Percentiles rank a stretch among this genome's conserved stretches.
phyloP scores from a whole-genome alignment of 2,329 filamentous ascomycete species.

The Apiospora aurea region DNA sequence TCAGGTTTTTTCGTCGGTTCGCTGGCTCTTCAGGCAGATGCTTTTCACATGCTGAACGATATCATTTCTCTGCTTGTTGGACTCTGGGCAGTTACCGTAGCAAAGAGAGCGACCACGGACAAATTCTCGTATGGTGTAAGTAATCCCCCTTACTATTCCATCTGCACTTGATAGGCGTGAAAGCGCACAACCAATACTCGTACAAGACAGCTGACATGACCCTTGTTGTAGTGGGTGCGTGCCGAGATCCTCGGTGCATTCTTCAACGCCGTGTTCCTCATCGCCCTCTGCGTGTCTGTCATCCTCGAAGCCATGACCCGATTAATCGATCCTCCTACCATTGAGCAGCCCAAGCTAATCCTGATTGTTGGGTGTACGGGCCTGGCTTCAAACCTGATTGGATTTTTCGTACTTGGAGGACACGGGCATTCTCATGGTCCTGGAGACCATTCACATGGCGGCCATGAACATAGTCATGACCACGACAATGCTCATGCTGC shows the following conservation, averaged over 20 bases:
- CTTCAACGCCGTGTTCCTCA: constrained; percentile 96
- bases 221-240: constrained; percentile 78
- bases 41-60: constrained; percentile 99
- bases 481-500: constrained; percentile 49
- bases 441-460: constrained; percentile 60
- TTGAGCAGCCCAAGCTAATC: constrained; percentile 84
- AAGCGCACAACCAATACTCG: background rate
- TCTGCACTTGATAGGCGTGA: constrained; percentile 43
- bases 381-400: constrained; percentile 85
- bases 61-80: constrained; percentile 93
- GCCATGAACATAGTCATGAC: constrained; percentile 55
- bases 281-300: constrained; percentile 95
- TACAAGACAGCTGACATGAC: background rate
- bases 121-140: constrained; percentile 91
- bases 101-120: constrained; percentile 83
- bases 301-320: constrained; percentile 93
- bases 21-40: constrained; percentile 91
- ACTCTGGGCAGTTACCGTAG: constrained; percentile 92
- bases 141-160: background rate
- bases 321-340: constrained; percentile 88
- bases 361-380: constrained; percentile 88
- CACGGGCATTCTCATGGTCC: constrained; percentile 84
- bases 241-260: constrained; percentile 96
- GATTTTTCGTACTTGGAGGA: constrained; percentile 90
- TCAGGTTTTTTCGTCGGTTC: constrained; percentile 89